Evolutionary conservation across 2,329 filamentous ascomycete species (phyloP), one percentile per base, ranked within the genome.

Genomic region (Fusarium metavorans): DNA sequence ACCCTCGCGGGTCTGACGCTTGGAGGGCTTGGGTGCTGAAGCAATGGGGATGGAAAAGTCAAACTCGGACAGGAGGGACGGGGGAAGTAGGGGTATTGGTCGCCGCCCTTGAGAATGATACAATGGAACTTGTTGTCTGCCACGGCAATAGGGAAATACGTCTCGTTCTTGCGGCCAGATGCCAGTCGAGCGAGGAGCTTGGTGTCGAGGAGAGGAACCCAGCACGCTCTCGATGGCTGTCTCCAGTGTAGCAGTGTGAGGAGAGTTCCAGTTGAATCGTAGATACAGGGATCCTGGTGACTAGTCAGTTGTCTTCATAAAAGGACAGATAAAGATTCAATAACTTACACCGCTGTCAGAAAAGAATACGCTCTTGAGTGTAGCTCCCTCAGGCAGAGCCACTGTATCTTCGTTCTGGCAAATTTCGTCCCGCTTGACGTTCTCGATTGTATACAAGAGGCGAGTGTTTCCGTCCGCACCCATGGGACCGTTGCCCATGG

Each of bases 91-190:
- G 96, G 95, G 80, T 98, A 94, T 80, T 93, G 90, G 81, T 99
- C 97, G 39, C 93, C 94, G 72, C 97, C 97, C 85, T 99, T 99
- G 80, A 99, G 92, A 78, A 99, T 98, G 84, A 99, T 98, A 85
- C 97, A 99, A 87, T 98, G 96, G 83, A 99, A 99, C 80, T 93
- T 96, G 79, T 93, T 89, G 78, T 95, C 92, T 3, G 96, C 95
- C 1, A 98, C 95, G 1, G 97, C 97, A 35, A 99, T 94, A 1
- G 97, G 97, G 90, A 95, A 99, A 86, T 99, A 99, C 0, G 88
- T 90, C 84, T 99, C 97, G 74, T 93, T 90, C 83, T 98, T 98
- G 67, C 92, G 92, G 30, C 97, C 97, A 4, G 91, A 92, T 0
- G 94, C 93, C 5, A 98, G 89, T 71, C 97, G 95, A 1, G 94